A percentile compares a stretch with the other conserved stretches of the same genome.
Evolutionary conservation across 148 eudicot genomes (phyloP).

Genomic region (Vaccinium darrowii): DNA sequence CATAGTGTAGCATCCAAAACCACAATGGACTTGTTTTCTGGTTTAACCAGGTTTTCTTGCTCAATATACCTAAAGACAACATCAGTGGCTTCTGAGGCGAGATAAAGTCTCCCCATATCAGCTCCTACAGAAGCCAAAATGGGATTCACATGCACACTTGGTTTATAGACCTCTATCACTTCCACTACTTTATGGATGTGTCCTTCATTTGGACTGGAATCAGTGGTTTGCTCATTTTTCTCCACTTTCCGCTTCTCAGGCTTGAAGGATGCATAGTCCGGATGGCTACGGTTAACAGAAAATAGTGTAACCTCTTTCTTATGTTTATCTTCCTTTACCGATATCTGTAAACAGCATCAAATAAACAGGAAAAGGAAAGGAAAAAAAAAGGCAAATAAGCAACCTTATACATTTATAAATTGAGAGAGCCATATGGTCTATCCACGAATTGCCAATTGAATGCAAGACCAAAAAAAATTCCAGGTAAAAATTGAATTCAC

Average conservation of each 20-base stretch:
- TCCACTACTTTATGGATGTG: conserved; percentile 47
- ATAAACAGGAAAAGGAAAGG: not conserved
- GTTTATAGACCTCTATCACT: conserved; percentile 76
- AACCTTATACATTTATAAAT: not conserved
- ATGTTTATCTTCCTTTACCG: conserved; percentile 85
- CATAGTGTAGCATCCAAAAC: conserved; percentile 72
- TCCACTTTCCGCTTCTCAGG: conserved; percentile 72
- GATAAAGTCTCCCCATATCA: conserved; percentile 56
- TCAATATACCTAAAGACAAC: conserved; percentile 76
- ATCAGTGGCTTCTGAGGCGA: conserved; percentile 69
- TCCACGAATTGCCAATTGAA: not conserved
- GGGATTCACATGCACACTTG: conserved; percentile 73
- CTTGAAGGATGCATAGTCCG: conserved; percentile 69
- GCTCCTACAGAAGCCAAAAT: conserved; percentile 81
- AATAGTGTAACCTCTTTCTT: conserved; percentile 78
- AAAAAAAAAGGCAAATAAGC: not conserved
- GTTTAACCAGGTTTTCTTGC: conserved; percentile 79
- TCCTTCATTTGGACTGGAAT: conserved; percentile 39
- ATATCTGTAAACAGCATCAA: conserved; percentile 48
- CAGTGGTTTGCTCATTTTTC: conserved; percentile 48
- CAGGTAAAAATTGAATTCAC: not conserved
- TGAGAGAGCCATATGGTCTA: conserved; percentile 7
- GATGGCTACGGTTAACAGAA: conserved; percentile 70
- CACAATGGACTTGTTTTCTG: conserved; percentile 61
- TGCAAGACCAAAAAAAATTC: not conserved